Evolutionary conservation across 2,329 filamentous ascomycete species (phyloP).

Genomic region (Diaporthe sp.): DNA sequence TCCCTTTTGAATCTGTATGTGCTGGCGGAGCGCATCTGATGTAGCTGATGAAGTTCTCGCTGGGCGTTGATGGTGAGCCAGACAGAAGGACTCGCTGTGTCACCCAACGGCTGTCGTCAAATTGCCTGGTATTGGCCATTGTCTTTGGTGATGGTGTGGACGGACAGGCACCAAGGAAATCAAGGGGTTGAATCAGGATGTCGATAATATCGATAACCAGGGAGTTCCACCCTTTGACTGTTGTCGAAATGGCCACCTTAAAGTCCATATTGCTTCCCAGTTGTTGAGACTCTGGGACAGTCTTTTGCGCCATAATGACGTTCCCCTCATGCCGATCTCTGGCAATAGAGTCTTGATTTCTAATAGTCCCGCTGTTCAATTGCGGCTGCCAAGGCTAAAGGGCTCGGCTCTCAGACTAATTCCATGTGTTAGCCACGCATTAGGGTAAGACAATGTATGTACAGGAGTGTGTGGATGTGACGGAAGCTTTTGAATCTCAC

Average conservation of each 20-base stretch:
- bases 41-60: constrained; percentile 4
- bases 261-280: not conserved
- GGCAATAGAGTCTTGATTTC: not conserved
- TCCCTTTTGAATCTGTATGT: not conserved
- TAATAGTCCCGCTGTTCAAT: not conserved
- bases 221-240: not conserved
- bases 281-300: not conserved
- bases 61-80: not conserved
- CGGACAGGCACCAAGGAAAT: too few species aligned
- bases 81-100: not conserved
- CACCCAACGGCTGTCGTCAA: constrained; percentile 1
- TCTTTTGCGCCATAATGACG: not conserved
- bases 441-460: not conserved
- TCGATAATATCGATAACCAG: not conserved
- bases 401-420: not conserved
- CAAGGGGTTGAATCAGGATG: not conserved
- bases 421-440: not conserved
- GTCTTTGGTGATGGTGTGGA: too few species aligned
- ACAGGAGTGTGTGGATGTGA: not conserved
- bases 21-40: not conserved
- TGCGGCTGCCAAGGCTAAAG: not conserved
- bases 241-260: not conserved
- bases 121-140: not conserved
- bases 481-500: not conserved
- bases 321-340: not conserved